These are phyloP conservation scores for Hymenochaete sp. DNA, from an alignment of 1,284 basidiomycete genomes.

Conservation along the genomic window DNA sequence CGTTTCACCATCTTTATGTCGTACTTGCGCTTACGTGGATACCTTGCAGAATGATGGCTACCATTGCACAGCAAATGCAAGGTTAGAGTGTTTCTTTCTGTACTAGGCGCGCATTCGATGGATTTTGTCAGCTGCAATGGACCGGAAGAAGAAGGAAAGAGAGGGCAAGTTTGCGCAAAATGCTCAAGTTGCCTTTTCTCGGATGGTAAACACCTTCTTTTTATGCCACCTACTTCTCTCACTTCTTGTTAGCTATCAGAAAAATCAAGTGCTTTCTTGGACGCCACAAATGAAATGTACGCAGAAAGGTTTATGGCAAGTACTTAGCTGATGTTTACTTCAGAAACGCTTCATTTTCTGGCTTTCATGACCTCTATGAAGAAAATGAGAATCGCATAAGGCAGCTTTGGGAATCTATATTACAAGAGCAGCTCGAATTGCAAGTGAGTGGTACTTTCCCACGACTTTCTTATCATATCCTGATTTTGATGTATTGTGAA, in stretches of 20 bases:
- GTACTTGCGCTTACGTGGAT: not conserved
- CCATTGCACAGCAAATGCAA: constrained; percentile 18
- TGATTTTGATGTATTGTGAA: not conserved
- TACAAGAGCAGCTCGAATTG: constrained; percentile 13
- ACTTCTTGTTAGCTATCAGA: constrained; percentile 6
- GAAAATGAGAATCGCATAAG: constrained; percentile 14
- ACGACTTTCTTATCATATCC: not conserved
- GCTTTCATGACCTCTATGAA: constrained; percentile 14
- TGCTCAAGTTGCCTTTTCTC: constrained; percentile 10
- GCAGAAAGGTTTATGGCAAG: not conserved
- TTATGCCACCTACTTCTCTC: not conserved
- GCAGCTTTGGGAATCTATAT: constrained; percentile 14
- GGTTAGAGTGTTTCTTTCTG: constrained; percentile 3
- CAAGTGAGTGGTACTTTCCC: constrained; percentile 5
- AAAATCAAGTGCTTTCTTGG: constrained; percentile 10
- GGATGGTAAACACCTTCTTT: constrained; percentile 4
- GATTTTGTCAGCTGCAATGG: constrained; percentile 11
- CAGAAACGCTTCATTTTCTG: constrained; percentile 13
- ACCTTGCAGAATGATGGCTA: constrained; percentile 14
- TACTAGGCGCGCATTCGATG: not conserved
- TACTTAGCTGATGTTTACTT: not conserved
- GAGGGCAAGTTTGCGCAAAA: constrained; percentile 16
- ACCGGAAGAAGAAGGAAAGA: constrained; percentile 17
- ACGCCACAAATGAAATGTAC: constrained; percentile 12
- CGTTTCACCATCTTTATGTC: not conserved